Evolutionary conservation across 345 rosid species (phyloP).

Genomic region (Anastatica hierochuntica): DNA sequence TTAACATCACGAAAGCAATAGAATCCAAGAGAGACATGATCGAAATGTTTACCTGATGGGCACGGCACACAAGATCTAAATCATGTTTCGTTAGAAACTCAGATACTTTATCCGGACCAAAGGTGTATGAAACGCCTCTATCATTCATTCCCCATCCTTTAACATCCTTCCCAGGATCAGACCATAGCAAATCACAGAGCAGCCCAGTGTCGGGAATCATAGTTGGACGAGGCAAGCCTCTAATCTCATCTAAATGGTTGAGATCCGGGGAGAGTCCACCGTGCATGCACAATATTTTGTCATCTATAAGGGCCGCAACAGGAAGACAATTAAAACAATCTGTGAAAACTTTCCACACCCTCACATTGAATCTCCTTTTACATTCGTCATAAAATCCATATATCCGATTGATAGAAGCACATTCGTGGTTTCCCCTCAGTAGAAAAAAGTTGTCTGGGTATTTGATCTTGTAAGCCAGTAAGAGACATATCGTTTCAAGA

Average conservation of each 20-base stretch:
- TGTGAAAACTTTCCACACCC: conserved; percentile 83
- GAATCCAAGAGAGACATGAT: not conserved
- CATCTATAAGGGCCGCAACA: conserved; percentile 81
- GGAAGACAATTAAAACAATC: conserved; percentile 94
- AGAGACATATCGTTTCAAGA: conserved; percentile 89
- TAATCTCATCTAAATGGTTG: conserved; percentile 63
- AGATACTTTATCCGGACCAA: conserved; percentile 78
- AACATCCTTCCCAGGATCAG: conserved; percentile 85
- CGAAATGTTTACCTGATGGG: conserved; percentile 65
- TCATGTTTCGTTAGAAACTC: conserved; percentile 70
- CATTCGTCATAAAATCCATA: conserved; percentile 96
- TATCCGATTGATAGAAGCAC: conserved; percentile 86
- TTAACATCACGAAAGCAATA: conserved; percentile 4
- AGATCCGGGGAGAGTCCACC: conserved; percentile 96
- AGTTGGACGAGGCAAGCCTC: conserved; percentile 62
- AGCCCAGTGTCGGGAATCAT: conserved; percentile 71
- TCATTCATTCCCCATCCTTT: conserved; percentile 97
- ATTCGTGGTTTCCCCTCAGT: conserved; percentile 85
- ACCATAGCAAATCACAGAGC: conserved; percentile 93
- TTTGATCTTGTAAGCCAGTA: conserved; percentile 84
- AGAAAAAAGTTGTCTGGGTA: conserved; percentile 90
- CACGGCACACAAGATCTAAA: conserved; percentile 91
- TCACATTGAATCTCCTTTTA: conserved; percentile 84
- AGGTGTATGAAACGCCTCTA: conserved; percentile 88
- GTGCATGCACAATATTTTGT: conserved; percentile 92